Base-by-base conservation (phyloP, 345 rosid genomes). In the Microcos paniculata region DNA sequence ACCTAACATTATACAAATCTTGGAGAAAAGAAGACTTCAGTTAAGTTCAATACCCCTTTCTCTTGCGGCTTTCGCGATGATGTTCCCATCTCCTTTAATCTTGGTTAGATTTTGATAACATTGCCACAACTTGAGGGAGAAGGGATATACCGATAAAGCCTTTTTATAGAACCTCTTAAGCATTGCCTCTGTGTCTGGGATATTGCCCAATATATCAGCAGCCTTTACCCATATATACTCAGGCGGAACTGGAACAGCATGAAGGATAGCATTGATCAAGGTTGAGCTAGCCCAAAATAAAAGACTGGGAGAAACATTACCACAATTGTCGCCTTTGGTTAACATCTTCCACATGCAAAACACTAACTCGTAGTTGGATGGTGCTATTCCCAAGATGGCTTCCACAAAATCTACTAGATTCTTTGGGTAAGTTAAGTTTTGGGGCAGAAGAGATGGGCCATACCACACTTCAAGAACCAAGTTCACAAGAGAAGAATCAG, bases 371-470 rank as follows among this genome's bases (percentile, higher is more conserved):
- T 88, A 96, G 85, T 92, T 93, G 57, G 88, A 79, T 0, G 90
- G 96, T 52, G 83, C 91, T 65, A 90, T 61, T 65, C 85, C 92
- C 83, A 93, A 67, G 74, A 90, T 73, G 30, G 88, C 78, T 85
- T 96, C 98, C 4, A 96, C 99, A 79, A 88, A 89, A 79, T 96
- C 92, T 48, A 90, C 99, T 52, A 92, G 72, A 72, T 92, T 92
- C 73, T 87, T 84, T 40, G 84, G 69, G 77, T 90, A 81, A 55
- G 79, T 77, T 35, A 87, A 80, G 71, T 78, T 82, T 53, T 64
- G 84, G 15, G 97, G 97, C 62, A 96, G 58, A 76, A 93, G 95
- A 58, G 89, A 83, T 43, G 92, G 92, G 30, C 97, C 97, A 64
- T 87, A 81, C 91, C 94, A 90, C 21, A 82, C 90, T 76, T 92